Conservation (phyloP, 2,329 filamentous ascomycete genomes). For the Aspergillus persii region DNA sequence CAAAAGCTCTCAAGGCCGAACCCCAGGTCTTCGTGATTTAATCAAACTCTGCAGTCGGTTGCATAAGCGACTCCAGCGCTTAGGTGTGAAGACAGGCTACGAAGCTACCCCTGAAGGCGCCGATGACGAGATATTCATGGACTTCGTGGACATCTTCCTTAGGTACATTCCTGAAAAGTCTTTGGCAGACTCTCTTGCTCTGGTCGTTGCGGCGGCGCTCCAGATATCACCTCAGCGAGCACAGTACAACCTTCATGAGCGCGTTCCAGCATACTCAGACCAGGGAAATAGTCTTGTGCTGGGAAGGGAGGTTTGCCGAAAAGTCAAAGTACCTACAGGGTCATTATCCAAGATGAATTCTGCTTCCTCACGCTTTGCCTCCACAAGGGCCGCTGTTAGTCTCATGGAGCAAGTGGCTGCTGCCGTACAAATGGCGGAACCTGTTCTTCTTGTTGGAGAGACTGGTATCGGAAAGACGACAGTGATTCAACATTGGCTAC, state of each 20-base stretch:
- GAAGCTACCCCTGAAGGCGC: constrained; percentile 71
- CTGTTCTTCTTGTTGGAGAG: constrained; percentile 92
- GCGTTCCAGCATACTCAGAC: constrained; percentile 69
- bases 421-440: constrained; percentile 79
- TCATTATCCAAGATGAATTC: constrained; percentile 44
- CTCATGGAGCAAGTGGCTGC: constrained; percentile 86
- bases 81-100: constrained; percentile 62
- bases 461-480: constrained; percentile 99
- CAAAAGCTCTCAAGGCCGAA: constrained; percentile 48
- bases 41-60: constrained; percentile 88
- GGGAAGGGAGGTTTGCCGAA: constrained; percentile 62
- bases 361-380: constrained; percentile 65
- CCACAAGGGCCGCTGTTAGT: constrained; percentile 78
- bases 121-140: constrained; percentile 83
- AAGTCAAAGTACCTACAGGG: constrained; percentile 52
- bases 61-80: constrained; percentile 58
- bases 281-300: constrained; percentile 58
- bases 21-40: constrained; percentile 71
- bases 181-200: constrained; percentile 53
- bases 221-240: constrained; percentile 79
- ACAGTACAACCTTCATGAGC: constrained; percentile 71
- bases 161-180: constrained; percentile 70
- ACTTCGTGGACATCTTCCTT: constrained; percentile 89
- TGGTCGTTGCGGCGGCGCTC: constrained; percentile 78
- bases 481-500: constrained; percentile 84